Percentiles rank a stretch among this genome's conserved stretches.
Conservation (phyloP, 768 basidiomycete species). For the Termitomyces sp. region DNA sequence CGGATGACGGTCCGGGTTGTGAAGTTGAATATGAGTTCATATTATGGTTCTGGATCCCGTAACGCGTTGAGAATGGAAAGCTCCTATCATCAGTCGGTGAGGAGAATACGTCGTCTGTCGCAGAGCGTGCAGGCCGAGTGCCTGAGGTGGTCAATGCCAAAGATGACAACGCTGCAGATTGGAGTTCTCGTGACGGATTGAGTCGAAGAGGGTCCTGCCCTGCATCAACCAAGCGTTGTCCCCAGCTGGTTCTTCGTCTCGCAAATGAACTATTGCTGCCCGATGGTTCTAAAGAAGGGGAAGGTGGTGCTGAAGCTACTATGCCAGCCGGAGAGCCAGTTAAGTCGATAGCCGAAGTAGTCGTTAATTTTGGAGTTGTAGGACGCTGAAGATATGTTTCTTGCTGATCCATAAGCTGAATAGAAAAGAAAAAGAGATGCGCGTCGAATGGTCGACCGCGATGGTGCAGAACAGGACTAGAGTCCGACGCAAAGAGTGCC, state of each 20-base stretch:
- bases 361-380: conserved; percentile 38
- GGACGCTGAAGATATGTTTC: conserved; percentile 28
- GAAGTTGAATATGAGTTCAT: conserved; percentile 37
- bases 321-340: conserved; percentile 43
- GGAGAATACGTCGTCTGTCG: conserved; percentile 47
- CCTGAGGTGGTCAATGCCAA: conserved; percentile 11
- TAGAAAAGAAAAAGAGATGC: conserved; percentile 1
- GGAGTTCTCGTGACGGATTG: conserved; percentile 22
- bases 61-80: conserved; percentile 30
- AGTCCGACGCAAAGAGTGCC: conserved; percentile 2
- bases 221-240: conserved; percentile 36
- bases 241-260: conserved; percentile 61
- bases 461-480: not conserved
- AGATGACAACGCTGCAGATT: conserved; percentile 17
- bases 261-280: conserved; percentile 38
- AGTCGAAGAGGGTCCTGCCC: conserved; percentile 47
- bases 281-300: conserved; percentile 55
- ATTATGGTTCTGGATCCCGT: conserved; percentile 28
- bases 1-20: conserved; percentile 46
- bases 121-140: conserved; percentile 18
- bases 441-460: conserved; percentile 14
- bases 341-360: conserved; percentile 56
- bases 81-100: conserved; percentile 34
- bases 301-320: conserved; percentile 40
- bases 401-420: conserved; percentile 30